Base-by-base conservation (phyloP, 2,329 filamentous ascomycete genomes). In the Hymenoscyphus repandus region DNA sequence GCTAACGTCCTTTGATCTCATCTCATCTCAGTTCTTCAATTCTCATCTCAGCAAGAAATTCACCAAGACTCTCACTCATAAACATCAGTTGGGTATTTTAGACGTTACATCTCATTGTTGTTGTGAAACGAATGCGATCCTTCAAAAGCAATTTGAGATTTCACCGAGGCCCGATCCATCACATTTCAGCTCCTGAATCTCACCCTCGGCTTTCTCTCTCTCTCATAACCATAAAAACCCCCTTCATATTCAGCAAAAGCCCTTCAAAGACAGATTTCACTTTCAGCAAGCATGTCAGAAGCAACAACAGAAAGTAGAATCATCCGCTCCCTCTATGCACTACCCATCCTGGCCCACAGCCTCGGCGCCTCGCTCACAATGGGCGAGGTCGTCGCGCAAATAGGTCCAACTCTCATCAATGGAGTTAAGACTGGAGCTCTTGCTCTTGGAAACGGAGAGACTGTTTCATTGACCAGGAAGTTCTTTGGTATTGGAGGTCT, bases 231-330 rank as follows among this genome's bases (percentile, higher is more conserved):
- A 27, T 7, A 4, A 37, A 37, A 37, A 37, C 15, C 34, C 10
- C 34, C 12, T 5, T 37, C 34, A 37, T 37, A 37, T 27, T 27
- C 22, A 27, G 22, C 22, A 7, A 27, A 27, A 27, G 22, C 22
- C 22, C 22, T 7, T 27, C 7, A 27, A 27, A 27, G 7, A 27
- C 22, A 27, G 7, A 7, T 7, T 7, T 27, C 22, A 27, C 22
- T 4, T 27, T 27, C 22, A 27, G 22, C 22, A 27, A 27, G 4
- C 7, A 27, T 27, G 17, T 50, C 58, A 30, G 63, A 63, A 12
- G 41, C 58, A 30, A 61, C 59, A 36, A 58, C 62, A 9, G 64
- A 66, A 46, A 64, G 51, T 30, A 45, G 52, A 20, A 22, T 60
- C 45, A n/a, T 47, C 4, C 52, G 61, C 40, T 52, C 56, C 12